These are phyloP conservation scores for Epichloe uncinata DNA, from an alignment of 2,329 filamentous ascomycete genomes.

Conservation along the genomic window DNA sequence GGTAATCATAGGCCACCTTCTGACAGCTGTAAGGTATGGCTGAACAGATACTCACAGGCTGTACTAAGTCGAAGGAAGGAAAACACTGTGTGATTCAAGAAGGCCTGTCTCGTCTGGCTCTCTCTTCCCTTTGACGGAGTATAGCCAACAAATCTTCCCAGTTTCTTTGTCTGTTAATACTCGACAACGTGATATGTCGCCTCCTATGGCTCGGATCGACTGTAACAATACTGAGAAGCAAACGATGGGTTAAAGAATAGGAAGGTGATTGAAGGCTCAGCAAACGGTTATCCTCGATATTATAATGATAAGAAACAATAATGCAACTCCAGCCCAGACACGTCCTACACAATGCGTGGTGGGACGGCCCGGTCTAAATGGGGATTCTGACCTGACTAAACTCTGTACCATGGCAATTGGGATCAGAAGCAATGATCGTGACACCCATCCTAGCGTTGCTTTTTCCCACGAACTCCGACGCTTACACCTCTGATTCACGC, in stretches of 20 bases:
- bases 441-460: constrained; percentile 5
- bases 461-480: constrained; percentile 9
- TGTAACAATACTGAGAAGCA: background rate
- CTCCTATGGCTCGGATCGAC: background rate
- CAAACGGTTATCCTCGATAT: background rate
- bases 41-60: constrained; percentile 1
- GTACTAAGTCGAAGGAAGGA: background rate
- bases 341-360: background rate
- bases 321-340: background rate
- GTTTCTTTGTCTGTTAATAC: background rate
- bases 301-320: background rate
- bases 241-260: background rate
- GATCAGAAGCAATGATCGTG: background rate
- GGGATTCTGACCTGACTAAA: background rate
- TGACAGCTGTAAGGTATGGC: constrained; percentile 1
- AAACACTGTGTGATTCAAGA: background rate
- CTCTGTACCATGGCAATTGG: background rate
- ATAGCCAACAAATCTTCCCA: background rate
- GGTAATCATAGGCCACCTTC: background rate
- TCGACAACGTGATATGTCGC: background rate
- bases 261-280: background rate
- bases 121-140: background rate
- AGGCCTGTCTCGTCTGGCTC: background rate
- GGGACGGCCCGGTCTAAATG: constrained; percentile 3
- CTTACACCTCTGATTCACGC: constrained; percentile 5